These are phyloP conservation scores for Penium margaritaceum DNA, from an alignment of 139 green algal species.

Conservation along the genomic window DNA sequence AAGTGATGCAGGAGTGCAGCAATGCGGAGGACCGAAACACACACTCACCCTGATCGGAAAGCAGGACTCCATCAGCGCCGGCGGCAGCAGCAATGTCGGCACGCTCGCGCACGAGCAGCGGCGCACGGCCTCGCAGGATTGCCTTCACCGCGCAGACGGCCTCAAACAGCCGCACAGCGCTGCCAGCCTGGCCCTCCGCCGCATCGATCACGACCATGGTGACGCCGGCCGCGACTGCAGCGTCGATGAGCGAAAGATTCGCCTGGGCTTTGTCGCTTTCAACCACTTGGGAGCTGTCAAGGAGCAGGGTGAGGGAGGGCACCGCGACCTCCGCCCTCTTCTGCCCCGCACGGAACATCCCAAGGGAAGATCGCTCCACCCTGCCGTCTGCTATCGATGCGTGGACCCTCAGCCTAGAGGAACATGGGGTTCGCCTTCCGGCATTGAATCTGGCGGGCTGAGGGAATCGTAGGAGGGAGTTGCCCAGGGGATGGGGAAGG, in stretches of 20 bases:
- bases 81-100: constrained; percentile 78
- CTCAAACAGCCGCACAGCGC: constrained; percentile 66
- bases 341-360: constrained; percentile 34
- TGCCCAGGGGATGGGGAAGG: no score
- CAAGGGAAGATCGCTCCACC: no score
- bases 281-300: constrained; percentile 13
- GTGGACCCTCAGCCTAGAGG: no score
- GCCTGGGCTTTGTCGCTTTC: not conserved
- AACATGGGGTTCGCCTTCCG: no score
- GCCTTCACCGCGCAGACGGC: constrained; percentile 64
- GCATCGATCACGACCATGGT: constrained; percentile 61
- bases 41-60: constrained; percentile 60
- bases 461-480: no score
- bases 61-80: constrained; percentile 74
- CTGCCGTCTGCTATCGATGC: no score
- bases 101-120: constrained; percentile 74
- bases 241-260: constrained; percentile 17
- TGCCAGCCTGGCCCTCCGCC: constrained; percentile 6
- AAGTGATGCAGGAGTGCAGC: no score
- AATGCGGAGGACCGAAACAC: no score
- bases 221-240: constrained; percentile 56
- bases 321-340: constrained; percentile 34
- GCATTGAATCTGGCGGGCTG: no score
- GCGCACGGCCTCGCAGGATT: constrained; percentile 63
- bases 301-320: constrained; percentile 21